Conservation (phyloP, 257 asterid genomes). For the Rubia yunnanensis region DNA sequence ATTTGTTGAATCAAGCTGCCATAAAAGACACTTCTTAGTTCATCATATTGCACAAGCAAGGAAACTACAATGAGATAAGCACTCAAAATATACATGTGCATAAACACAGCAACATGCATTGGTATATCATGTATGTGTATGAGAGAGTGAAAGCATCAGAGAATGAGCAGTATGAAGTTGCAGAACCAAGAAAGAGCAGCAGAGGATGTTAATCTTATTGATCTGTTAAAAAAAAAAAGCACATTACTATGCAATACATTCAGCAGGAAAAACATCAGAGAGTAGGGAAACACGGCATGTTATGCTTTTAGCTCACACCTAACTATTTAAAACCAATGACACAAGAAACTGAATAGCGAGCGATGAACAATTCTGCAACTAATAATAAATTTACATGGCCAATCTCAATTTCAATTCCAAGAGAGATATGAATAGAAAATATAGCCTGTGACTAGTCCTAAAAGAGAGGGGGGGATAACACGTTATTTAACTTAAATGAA, state of each 20-base stretch:
- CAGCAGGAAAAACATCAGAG: too few relatives aligned
- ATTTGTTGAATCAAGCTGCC: conserved; percentile 34
- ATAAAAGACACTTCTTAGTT: neutral
- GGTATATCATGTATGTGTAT: neutral
- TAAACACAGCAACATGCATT: neutral
- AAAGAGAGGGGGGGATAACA: neutral
- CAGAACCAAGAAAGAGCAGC: neutral
- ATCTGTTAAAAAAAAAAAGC: neutral
- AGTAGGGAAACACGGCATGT: neutral
- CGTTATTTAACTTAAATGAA: neutral
- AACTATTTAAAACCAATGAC: neutral
- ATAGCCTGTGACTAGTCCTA: neutral
- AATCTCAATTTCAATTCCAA: neutral
- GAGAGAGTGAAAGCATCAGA: neutral
- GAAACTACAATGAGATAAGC: neutral
- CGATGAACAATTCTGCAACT: neutral
- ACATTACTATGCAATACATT: neutral
- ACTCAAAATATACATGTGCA: neutral
- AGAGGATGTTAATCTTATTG: neutral
- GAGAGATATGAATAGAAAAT: neutral
- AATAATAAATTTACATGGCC: neutral
- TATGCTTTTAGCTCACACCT: neutral
- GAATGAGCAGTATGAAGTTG: neutral
- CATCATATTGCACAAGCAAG: neutral
- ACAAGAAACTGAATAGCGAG: neutral